Percentiles rank a stretch among this genome's conserved stretches.
Evolutionary conservation across 2,329 filamentous ascomycete species (phyloP).

Genomic region (Colletotrichum liriopes): DNA sequence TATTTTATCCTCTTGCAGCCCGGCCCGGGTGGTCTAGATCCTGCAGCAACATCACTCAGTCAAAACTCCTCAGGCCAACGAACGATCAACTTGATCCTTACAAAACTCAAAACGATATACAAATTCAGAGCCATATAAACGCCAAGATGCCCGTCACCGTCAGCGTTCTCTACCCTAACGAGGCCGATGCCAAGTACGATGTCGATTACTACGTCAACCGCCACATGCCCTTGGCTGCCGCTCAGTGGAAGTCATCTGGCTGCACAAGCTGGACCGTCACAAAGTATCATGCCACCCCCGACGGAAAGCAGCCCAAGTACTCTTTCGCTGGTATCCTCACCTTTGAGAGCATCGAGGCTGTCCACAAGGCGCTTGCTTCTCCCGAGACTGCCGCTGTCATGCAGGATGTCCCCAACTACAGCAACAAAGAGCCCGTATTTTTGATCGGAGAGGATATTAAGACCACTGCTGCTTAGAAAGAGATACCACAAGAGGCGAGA

Average conservation of each 20-base stretch:
- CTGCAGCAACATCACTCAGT: too few species aligned
- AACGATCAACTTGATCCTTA: not conserved
- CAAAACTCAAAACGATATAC: not conserved
- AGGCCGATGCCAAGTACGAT: conserved; percentile 43
- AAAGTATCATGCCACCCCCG: conserved; percentile 29
- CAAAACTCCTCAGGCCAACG: not conserved
- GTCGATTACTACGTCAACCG: conserved; percentile 41
- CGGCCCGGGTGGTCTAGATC: not conserved
- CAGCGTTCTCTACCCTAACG: conserved; percentile 45
- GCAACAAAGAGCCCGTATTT: conserved; percentile 56
- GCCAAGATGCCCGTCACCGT: conserved; percentile 37
- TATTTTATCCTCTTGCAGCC: conserved; percentile 21
- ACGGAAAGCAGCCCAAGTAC: conserved; percentile 33
- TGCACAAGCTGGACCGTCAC: conserved; percentile 30
- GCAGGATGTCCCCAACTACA: conserved; percentile 40
- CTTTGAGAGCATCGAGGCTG: conserved; percentile 26
- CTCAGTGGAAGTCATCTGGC: conserved; percentile 28
- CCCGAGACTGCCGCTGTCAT: conserved; percentile 29
- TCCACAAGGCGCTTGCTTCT: conserved; percentile 31
- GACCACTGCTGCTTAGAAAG: not conserved
- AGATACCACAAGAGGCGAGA: too few species aligned
- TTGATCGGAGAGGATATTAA: conserved; percentile 48
- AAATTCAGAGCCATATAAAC: not conserved
- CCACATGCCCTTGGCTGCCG: conserved; percentile 36
- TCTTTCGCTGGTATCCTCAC: conserved; percentile 29